These are phyloP conservation scores for Verticillium dahliae DNA, from an alignment of 2,329 filamentous ascomycete species.

Conservation along the genomic window DNA sequence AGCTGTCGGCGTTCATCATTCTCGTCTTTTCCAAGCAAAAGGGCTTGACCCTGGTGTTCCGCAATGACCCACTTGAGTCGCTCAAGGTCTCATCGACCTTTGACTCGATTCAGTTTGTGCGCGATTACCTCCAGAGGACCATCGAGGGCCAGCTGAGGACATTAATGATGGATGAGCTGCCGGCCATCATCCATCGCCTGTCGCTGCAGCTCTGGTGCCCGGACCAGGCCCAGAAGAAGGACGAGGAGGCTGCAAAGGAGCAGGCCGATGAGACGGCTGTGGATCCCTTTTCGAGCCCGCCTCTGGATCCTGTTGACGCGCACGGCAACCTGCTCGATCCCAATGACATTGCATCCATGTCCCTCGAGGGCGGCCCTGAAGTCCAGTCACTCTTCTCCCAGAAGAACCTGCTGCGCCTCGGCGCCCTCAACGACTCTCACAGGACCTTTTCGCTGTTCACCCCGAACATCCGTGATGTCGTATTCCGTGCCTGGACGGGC, in stretches of 20 bases:
- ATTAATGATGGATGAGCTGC: constrained; percentile 95
- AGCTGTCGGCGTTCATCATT: constrained; percentile 94
- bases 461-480: constrained; percentile 79
- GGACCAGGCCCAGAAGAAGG: constrained; percentile 68
- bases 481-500: constrained; percentile 89
- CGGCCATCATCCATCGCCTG: constrained; percentile 89
- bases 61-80: constrained; percentile 95
- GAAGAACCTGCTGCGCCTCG: constrained; percentile 82
- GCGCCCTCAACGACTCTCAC: constrained; percentile 79
- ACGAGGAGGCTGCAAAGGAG: constrained; percentile 45
- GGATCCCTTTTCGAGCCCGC: constrained; percentile 76
- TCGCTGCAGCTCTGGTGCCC: constrained; percentile 86
- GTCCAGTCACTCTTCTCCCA: constrained; percentile 89
- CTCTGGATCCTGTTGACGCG: constrained; percentile 74
- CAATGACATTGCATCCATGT: constrained; percentile 67
- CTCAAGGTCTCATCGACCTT: constrained; percentile 98
- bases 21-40: constrained; percentile 97
- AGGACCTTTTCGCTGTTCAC: constrained; percentile 88
- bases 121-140: constrained; percentile 91
- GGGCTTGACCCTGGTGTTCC: constrained; percentile 90
- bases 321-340: constrained; percentile 72
- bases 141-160: constrained; percentile 91
- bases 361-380: constrained; percentile 73
- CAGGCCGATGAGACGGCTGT: constrained; percentile 54
- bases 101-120: constrained; percentile 96